Evolutionary conservation across 768 basidiomycete species (phyloP), one percentile per base, ranked within the genome.

Genomic region (Macrolepiota fuliginosa): DNA sequence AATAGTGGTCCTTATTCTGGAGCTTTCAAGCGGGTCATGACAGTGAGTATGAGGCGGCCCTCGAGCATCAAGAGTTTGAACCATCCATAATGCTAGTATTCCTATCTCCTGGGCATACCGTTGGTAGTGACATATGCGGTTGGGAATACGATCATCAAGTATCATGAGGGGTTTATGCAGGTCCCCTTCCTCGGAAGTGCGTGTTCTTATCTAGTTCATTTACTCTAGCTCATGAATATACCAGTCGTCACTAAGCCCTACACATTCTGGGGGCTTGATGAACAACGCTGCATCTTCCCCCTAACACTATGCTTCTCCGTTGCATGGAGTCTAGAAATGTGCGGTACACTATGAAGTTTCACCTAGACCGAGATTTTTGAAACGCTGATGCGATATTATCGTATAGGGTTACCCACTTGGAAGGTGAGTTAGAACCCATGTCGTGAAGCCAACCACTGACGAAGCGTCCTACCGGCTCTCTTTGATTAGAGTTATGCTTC

Each of bases 11-110:
- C 82, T 2, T 72, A 84, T 62, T 81, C 86, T 15, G 90, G 89
- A n/a, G 82, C 88, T 2, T 93, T 93, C 76, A 93, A 91, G 72
- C 84, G 92, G 27, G 68, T 93, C 69, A 93, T 94, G 92, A 93
- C 90, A 39, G 91, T 92, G 62, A 58, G 84, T 71, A n/a, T 22
- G 12, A 12, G 24, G 29, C 17, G 4, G 32, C 29, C 45, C 15
- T 19, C 45, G 55, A 12, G 24, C 3, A 51, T 12, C 29, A 3
- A 27, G 45, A 25, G 35, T 39, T 55, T 56, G 54, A 53, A 47
- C 59, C 15, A 40, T 59, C 47, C 11, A 10, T 24, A n/a, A 15
- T 15, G 22, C 5, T 64, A 92, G 90, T 92, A 92, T 70, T 83
- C 89, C 1, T 92, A 92, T 67, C 68, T 91, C 24, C 49, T 84